phyloP scores from a whole-genome alignment of 345 rosid species.

The Bretschneidera sinensis region DNA sequence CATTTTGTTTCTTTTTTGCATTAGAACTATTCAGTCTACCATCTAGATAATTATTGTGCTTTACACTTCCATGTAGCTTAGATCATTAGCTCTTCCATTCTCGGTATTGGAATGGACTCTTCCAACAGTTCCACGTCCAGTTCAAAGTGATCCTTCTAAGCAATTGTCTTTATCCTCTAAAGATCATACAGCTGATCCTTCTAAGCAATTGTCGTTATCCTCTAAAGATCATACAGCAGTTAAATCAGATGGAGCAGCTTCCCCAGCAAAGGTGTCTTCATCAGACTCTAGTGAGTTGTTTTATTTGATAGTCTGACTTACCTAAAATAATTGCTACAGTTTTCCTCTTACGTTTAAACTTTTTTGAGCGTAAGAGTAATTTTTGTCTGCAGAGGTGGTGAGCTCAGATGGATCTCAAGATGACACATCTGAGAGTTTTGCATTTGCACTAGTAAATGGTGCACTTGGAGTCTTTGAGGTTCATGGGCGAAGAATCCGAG shows the following conservation, averaged over 20 bases:
- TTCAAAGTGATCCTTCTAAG: constrained; percentile 49
- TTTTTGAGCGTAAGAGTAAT: no score
- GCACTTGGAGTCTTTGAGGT: constrained; percentile 99
- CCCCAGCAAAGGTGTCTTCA: constrained; percentile 38
- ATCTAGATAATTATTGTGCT: constrained; percentile 38
- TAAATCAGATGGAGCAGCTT: constrained; percentile 47
- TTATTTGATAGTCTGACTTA: constrained; percentile 11
- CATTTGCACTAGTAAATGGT: constrained; percentile 95
- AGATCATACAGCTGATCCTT: constrained; percentile 24
- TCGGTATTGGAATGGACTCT: constrained; percentile 99
- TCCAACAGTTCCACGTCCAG: constrained; percentile 87
- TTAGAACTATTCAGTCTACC: constrained; percentile 7
- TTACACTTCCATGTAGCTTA: constrained; percentile 77
- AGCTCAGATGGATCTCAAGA: constrained; percentile 63
- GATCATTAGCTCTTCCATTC: constrained; percentile 99
- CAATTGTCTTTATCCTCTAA: constrained; percentile 38
- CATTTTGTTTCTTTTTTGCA: no score
- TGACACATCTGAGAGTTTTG: constrained; percentile 83
- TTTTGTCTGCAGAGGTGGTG: constrained; percentile 37
- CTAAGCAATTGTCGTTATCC: no score
- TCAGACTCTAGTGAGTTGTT: constrained; percentile 68
- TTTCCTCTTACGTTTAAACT: constrained; percentile 9
- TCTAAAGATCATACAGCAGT: no score
- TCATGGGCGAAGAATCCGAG: constrained; percentile 91
- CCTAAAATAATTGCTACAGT: constrained; percentile 2